Percentiles rank a stretch among this genome's conserved stretches.
Conservation (phyloP, 1,139 yeast species). For the Eremothecium gossypii region DNA sequence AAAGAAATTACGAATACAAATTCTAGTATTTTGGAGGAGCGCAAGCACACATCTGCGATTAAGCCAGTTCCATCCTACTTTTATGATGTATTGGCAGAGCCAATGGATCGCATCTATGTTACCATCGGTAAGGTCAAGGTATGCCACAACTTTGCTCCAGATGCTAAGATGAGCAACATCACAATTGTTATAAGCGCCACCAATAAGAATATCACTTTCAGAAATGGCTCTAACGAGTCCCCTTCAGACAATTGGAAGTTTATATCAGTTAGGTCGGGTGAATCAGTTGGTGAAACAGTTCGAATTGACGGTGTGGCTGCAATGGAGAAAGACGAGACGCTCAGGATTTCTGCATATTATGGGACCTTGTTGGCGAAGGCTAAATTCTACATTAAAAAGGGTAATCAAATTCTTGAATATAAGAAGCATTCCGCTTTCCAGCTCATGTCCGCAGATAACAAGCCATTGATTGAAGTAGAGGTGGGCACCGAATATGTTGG, state of each 20-base stretch:
- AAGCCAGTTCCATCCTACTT: constrained; percentile 50
- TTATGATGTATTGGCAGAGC: constrained; percentile 54
- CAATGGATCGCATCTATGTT: constrained; percentile 53
- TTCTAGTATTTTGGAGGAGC: constrained; percentile 29
- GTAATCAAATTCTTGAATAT: constrained; percentile 33
- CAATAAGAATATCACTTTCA: constrained; percentile 43
- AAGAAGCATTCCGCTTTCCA: constrained; percentile 27
- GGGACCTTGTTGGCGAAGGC: constrained; percentile 57
- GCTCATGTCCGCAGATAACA: constrained; percentile 20
- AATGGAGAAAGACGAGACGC: constrained; percentile 40
- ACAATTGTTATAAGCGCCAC: constrained; percentile 39
- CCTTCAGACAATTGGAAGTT: constrained; percentile 57
- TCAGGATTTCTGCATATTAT: constrained; percentile 50
- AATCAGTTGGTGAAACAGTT: constrained; percentile 61
- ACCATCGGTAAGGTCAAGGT: constrained; percentile 42
- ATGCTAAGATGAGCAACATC: constrained; percentile 30
- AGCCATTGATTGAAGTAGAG: constrained; percentile 39
- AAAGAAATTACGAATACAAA: constrained; percentile 55
- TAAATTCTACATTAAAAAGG: constrained; percentile 23
- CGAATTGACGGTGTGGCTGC: constrained; percentile 48
- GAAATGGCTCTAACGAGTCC: constrained; percentile 60
- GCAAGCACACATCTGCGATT: constrained; percentile 29
- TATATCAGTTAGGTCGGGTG: constrained; percentile 68
- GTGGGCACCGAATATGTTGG: constrained; percentile 64
- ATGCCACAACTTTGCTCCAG: constrained; percentile 16